These are phyloP conservation scores for Bruguiera sexangula DNA, from an alignment of 345 rosid species.

Conservation along the genomic window DNA sequence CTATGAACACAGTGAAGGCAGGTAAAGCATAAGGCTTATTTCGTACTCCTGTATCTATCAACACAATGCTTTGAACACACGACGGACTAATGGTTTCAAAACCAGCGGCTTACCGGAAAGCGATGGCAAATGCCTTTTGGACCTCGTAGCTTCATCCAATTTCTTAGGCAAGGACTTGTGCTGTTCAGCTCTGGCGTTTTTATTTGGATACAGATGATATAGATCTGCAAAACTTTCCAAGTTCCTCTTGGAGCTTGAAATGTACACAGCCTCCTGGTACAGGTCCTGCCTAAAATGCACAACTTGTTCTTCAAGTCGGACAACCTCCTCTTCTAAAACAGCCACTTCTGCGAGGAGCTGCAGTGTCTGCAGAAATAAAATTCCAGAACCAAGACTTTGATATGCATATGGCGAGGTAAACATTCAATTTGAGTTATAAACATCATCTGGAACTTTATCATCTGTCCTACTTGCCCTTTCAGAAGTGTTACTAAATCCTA, in stretches of 20 bases:
- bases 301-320: constrained; percentile 73
- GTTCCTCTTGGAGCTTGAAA: constrained; percentile 53
- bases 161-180: constrained; percentile 23
- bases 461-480: background rate
- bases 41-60: background rate
- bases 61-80: background rate
- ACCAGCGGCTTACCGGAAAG: constrained; percentile 34
- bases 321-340: constrained; percentile 85
- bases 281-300: constrained; percentile 63
- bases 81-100: background rate
- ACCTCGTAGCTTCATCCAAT: constrained; percentile 20
- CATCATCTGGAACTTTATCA: background rate
- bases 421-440: background rate
- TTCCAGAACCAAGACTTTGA: constrained; percentile 16
- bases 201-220: constrained; percentile 20
- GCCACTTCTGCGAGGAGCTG: constrained; percentile 96
- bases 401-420: too few species aligned
- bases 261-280: constrained; percentile 68
- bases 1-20: constrained; percentile 23
- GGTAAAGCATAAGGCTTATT: background rate
- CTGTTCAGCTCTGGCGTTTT: constrained; percentile 31
- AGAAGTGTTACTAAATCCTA: background rate
- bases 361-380: constrained; percentile 49
- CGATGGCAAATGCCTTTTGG: constrained; percentile 22
- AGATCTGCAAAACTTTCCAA: constrained; percentile 33